A percentile compares a stretch with the other conserved stretches of the same genome.
Evolutionary conservation across 2,329 filamentous ascomycete genomes (phyloP).

Genomic region (Coniochaeta sp.): DNA sequence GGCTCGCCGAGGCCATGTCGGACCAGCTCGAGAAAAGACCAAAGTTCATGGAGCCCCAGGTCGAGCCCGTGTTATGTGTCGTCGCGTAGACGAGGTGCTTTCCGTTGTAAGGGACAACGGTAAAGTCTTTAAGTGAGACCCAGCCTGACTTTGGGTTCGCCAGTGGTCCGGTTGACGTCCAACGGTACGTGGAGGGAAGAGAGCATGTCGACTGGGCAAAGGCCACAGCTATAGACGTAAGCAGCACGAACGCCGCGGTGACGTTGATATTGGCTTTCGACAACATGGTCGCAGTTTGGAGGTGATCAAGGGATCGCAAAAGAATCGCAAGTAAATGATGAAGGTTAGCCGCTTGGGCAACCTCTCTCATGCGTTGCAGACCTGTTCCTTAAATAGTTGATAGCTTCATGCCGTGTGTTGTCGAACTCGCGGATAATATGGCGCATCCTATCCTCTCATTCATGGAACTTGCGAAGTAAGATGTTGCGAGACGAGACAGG

Average conservation of each 20-base stretch:
- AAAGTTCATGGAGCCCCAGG: conserved; percentile 54
- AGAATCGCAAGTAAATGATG: no score
- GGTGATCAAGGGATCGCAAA: no score
- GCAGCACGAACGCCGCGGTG: neutral
- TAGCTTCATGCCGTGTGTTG: no score
- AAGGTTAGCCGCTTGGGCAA: no score
- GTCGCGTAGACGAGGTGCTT: conserved; percentile 56
- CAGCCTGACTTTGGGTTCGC: conserved; percentile 46
- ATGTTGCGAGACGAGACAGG: no score
- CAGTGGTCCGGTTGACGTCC: conserved; percentile 44
- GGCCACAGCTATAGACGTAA: neutral
- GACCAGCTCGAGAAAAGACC: conserved; percentile 45
- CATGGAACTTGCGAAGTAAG: no score
- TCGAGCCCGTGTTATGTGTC: conserved; percentile 31
- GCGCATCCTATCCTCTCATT: no score
- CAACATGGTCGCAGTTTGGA: neutral
- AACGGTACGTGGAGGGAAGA: conserved; percentile 48
- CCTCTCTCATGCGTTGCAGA: no score
- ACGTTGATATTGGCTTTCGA: neutral
- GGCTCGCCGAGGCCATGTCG: conserved; percentile 40
- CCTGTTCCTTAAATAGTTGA: no score
- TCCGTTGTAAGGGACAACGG: conserved; percentile 44
- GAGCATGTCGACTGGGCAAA: conserved; percentile 27
- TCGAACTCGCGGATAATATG: no score
- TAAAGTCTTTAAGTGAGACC: conserved; percentile 59